Evolutionary conservation across 331 rosid genomes (phyloP), one percentile per base, ranked within the genome.

Genomic region (Saraca asoca): DNA sequence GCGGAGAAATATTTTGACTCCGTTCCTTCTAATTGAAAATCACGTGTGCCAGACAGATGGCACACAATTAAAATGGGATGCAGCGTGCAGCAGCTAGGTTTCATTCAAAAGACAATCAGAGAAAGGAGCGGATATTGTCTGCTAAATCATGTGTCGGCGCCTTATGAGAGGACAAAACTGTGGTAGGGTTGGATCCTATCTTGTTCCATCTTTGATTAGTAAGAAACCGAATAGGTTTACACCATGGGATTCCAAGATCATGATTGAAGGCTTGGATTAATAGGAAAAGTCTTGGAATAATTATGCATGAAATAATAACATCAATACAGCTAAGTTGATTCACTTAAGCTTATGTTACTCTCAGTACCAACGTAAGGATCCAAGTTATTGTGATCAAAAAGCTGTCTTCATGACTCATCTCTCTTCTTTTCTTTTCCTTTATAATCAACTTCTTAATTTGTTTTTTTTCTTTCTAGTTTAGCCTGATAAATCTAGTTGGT

Each of bases 51-150:
- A n/a, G n/a, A n/a, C n/a, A n/a, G n/a, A n/a, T n/a, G n/a, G n/a
- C n/a, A n/a, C n/a, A n/a, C n/a, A n/a, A n/a, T n/a, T n/a, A n/a
- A n/a, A n/a, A n/a, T n/a, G n/a, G n/a, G n/a, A n/a, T n/a, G n/a
- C n/a, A n/a, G n/a, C n/a, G n/a, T n/a, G n/a, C 38, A 41, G 19
- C 42, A 18, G 53, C 9, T 37, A 49, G 51, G 14, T n/a, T n/a
- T n/a, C n/a, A n/a, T n/a, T n/a, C n/a, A n/a, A 70, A 37, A 54
- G 78, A 48, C 37, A 41, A 20, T 7, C 55, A 4, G 73, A 77
- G 82, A 70, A 61, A 81, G 74, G 24, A 48, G 51, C 75, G 78
- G 72, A 14, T 64, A 60, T 56, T 77, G 85, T 81, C 85, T 70
- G 31, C 62, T 69, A 35, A 69, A 64, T 69, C 82, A 63, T 72